A percentile compares a stretch with the other conserved stretches of the same genome.
phyloP scores from a whole-genome alignment of 768 basidiomycete species.

The Rickenella mellea region DNA sequence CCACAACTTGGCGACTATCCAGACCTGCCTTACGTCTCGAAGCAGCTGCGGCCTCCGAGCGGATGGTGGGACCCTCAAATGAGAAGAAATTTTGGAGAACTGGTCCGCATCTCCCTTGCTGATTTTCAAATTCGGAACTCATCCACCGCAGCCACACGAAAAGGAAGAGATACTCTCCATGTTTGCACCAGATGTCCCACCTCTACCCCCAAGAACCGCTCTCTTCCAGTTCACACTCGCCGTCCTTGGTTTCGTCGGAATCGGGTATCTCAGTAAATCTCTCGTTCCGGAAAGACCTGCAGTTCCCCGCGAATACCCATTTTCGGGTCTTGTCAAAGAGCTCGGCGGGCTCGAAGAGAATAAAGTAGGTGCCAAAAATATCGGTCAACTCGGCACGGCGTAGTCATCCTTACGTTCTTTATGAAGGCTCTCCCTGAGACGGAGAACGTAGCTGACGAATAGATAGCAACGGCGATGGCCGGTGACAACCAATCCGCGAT shows the following conservation, averaged over 20 bases:
- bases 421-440: constrained; percentile 4
- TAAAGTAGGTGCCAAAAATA: constrained; percentile 66
- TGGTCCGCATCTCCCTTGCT: constrained; percentile 32
- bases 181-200: constrained; percentile 79
- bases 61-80: constrained; percentile 74
- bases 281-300: constrained; percentile 55
- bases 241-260: constrained; percentile 48
- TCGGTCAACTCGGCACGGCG: neutral
- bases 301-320: constrained; percentile 69
- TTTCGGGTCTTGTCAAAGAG: constrained; percentile 62
- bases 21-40: constrained; percentile 54
- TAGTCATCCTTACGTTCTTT: neutral
- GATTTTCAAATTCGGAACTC: constrained; percentile 8
- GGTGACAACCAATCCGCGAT: no score
- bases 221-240: constrained; percentile 58
- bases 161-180: constrained; percentile 74
- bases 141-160: constrained; percentile 54
- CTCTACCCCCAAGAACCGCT: constrained; percentile 48
- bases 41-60: constrained; percentile 49
- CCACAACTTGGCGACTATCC: constrained; percentile 71
- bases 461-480: no score
- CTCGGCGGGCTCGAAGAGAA: constrained; percentile 73
- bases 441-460: constrained; percentile 2
- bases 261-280: constrained; percentile 40
- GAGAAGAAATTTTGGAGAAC: constrained; percentile 74